Evolutionary conservation across 257 asterid genomes (phyloP), one percentile per base, ranked within the genome.

Genomic region (Rauvolfia tetraphylla): DNA sequence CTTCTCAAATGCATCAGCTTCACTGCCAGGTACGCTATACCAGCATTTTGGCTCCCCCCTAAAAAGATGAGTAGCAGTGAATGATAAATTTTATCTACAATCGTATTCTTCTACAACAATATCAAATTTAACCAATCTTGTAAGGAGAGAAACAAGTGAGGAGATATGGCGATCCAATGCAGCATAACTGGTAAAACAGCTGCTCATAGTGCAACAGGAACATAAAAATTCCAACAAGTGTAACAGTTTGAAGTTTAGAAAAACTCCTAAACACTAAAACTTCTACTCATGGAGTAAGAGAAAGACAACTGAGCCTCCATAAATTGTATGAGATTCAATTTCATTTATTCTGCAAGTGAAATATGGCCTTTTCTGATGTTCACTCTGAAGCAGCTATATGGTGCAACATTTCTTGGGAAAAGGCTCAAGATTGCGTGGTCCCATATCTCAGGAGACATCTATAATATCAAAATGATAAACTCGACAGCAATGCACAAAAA

Each of bases 21-120:
- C 92, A 79, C 83, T 83, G 72, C 97, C 98, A 25, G 98, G 98
- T 76, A 94, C 97, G 74, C 98, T 94, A 83, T 94, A 94, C 98
- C 98, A 94, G 80, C 97, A 90, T 82, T 94, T 94, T 75, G 98
- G 97, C 87, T 94, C 97, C 75, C 97, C 98, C 98, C 97, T 94
- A 87, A 79, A 86, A 87, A 74, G 41, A 72, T 58, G 46, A 67
- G 51, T 36, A 36, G 18, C 3, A 9, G 72, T 0, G 42, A 22
- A 67, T 67, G 49, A 67, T 7, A 25, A 38, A 46, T 36, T 65
- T 38, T 18, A 38, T 67, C 49, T 9, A 67, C 13, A 38, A 20
- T 10, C 31, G 11, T 67, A 22, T 67, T 38, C 22, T 38, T 22
- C 51, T 22, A 38, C 72, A 67, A 38, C 22, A 11, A 4, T 23